Base-by-base conservation (phyloP, 108 stramenopile species). In the Fragilaria radians region DNA sequence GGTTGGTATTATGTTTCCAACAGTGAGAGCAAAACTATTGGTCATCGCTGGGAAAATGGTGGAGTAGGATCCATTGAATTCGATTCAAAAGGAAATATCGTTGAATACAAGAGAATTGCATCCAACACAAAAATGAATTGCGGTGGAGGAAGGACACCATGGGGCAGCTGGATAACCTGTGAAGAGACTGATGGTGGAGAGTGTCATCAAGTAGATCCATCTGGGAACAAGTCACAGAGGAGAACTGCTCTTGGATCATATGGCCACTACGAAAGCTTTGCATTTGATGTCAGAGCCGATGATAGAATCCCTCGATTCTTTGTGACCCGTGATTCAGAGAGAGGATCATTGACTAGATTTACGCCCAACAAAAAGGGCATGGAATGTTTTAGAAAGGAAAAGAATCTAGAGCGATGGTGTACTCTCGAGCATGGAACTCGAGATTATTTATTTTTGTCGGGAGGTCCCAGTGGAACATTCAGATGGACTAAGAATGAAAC, bases 111-210 rank as follows among this genome's bases (percentile, higher is more conserved):
- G 21, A 24, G 25, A 17, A 7, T 79, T 0, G 45, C 80, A 2
- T 54, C 19, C 1, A 57, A 65, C 1, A 85, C 80, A 18, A 52
- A 32, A 2, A 9, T 46, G 22, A 85, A 85, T 34, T 85, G 83
- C 60, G 67, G 72, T 17, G 83, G 83, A 31, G 83, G 83, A 5
- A 31, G 30, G 23, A 78, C 80, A 3, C 73, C 79, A 0, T 81
- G 79, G 79, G 48, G 65, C 31, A 67, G 74, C 0, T 85, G 71
- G 70, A 26, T 85, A 1, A 52, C 53, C 14, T 71, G 74, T 29
- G 80, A 81, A 65, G 80, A 81, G 45, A 32, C 36, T 28, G 29
- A 52, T 5, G 7, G 3, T 17, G 74, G 74, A 25, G 46, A 65
- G n/a, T 48, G 70, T 31, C 67, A 60, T 42, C 61, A 75, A 51